Conservation (phyloP, 1,284 basidiomycete species). For the Boletus semigastroideus region DNA sequence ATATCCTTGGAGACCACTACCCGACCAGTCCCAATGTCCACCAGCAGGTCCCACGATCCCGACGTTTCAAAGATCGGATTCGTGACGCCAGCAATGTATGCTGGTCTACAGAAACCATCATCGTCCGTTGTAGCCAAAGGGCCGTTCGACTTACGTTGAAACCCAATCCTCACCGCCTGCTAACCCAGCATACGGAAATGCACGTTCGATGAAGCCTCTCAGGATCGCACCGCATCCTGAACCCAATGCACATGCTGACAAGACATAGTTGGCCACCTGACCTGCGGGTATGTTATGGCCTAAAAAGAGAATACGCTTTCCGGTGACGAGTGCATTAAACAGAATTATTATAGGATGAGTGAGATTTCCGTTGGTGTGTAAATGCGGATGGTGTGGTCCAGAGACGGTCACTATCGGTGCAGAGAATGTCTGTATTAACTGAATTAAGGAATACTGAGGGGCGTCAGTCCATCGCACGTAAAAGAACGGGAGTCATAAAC, state of each 20-base stretch:
- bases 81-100: conserved; percentile 94
- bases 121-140: not conserved
- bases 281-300: conserved; percentile 86
- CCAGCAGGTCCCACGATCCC: conserved; percentile 88
- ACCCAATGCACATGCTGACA: conserved; percentile 90
- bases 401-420: conserved; percentile 59
- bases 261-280: conserved; percentile 85
- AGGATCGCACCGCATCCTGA: conserved; percentile 87
- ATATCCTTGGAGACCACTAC: conserved; percentile 89
- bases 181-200: conserved; percentile 93
- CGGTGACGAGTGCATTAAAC: conserved; percentile 92
- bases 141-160: conserved; percentile 60
- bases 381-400: conserved; percentile 85
- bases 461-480: conserved; percentile 12
- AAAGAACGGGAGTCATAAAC: conserved; percentile 30
- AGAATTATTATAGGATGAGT: conserved; percentile 94
- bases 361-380: conserved; percentile 87
- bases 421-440: conserved; percentile 87
- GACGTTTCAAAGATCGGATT: conserved; percentile 94
- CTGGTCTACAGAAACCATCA: conserved; percentile 52
- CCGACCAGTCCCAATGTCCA: conserved; percentile 84
- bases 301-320: conserved; percentile 92
- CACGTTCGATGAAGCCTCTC: conserved; percentile 82
- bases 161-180: conserved; percentile 89
- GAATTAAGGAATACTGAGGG: conserved; percentile 86